Base-by-base conservation (phyloP, 2,329 filamentous ascomycete genomes). In the Calonectria pseudoturangicola region DNA sequence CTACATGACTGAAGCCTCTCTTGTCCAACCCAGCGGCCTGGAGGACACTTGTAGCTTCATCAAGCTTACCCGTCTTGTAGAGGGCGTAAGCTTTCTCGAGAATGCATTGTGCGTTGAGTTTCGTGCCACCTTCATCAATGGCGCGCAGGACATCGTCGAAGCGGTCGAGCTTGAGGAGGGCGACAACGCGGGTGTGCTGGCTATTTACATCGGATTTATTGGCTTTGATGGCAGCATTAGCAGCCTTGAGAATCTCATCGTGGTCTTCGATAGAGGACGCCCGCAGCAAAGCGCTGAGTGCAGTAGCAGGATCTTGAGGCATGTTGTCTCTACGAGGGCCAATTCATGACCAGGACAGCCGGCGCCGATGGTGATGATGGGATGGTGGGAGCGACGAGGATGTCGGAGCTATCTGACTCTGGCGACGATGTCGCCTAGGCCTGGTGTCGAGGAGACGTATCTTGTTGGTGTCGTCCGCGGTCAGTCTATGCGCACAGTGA, bases 1-100 rank as follows among this genome's bases (percentile, higher is more conserved):
- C 89, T 18, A 93, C 83, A 81, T 93, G 91, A 43, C 83, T 84
- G 73, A 85, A 86, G 74, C 82, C 82, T 64, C 84, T 81, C 73
- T 85, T 77, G 4, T 79, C 70, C 28, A 80, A 30, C 9, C 81
- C 80, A 13, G 76, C 76, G 13, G 85, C 76, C 18, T 84, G 79
- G 21, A 89, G 80, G 18, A 85, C 74, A 2, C 81, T 83, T 30
- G 89, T 88, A n/a, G 94, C 94, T 70, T 93, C 92, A 25, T 89
- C 86, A 1, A 95, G 88, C 75, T 92, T 88, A 28, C 94, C 93
- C 0, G 91, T 89, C 86, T 96, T 97, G 86, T 97, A 97, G 25
- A 96, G 88, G n/a, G 93, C 93, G 85, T 97, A 97, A 2, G 93
- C 91, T 81, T 92, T 92, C 83, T 96, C 94, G 51, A 96, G 87